Base-by-base conservation (phyloP, 768 basidiomycete genomes). In the Trametes sanguinea region DNA sequence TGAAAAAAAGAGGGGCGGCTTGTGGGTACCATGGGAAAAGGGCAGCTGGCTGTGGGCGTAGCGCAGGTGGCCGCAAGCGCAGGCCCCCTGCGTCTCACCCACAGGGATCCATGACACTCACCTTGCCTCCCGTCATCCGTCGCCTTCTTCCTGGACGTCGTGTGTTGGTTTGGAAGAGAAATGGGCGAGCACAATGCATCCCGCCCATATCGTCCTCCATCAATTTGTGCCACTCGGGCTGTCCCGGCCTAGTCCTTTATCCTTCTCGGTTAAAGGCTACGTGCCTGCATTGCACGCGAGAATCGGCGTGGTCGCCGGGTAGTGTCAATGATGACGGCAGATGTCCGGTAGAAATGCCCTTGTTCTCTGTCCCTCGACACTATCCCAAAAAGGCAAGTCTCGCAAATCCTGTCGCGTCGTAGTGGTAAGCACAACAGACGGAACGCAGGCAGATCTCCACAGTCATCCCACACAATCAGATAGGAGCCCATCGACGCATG, bases 181-280 rank as follows among this genome's bases (percentile, higher is more conserved):
- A 17, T 54, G 60, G 11, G 22, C 16, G 60, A 39, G 37, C 45
- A 61, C 60, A 61, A 54, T 50, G 53, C 29, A 61, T 17, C 10
- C 42, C 3, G 35, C 37, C 13, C 42, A 39, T 33, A 40, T 44
- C 27, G 5, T 11, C 47, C 29, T 14, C 47, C 60, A 61, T 61
- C 60, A 61, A 16, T 39, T 37, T 61, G 60, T 61, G 60, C 60
- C 60, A 61, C 60, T 61, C 60, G 52, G 60, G 22, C 37, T 39
- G 46, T 43, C 17, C 53, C 60, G 60, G 46, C 51, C 53, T 32
- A 30, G 45, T 16, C 22, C 53, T 61, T 61, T 54, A 61, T 61
- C 37, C 33, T 46, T 44, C 30, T 40, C 46, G 45, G 44, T 29
- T 53, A 37, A 14, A 10, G 42, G 2, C 30, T 42, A 60, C 6